Conservation (phyloP, 2,329 filamentous ascomycete genomes). For the Cordyceps farinosa region DNA sequence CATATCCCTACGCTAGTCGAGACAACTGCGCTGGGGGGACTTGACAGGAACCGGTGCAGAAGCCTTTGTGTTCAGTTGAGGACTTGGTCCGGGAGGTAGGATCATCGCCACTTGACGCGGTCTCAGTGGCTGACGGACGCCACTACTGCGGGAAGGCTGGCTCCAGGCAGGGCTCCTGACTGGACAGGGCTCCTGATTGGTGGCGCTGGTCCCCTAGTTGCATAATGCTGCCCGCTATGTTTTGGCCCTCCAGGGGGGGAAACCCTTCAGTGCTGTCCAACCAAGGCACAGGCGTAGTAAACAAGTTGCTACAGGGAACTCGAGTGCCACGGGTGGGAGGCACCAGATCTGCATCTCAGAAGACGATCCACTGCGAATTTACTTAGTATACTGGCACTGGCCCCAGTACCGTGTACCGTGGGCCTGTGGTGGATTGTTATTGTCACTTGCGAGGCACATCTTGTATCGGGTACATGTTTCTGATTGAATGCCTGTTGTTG, state of each 20-base stretch:
- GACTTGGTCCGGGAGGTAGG: too few relatives aligned
- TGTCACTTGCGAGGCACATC: neutral
- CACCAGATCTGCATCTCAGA: conserved; percentile 11
- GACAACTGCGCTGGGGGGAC: neutral
- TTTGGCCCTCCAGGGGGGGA: neutral
- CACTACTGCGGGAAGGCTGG: too few relatives aligned
- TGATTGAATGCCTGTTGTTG: neutral
- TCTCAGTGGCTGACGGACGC: too few relatives aligned
- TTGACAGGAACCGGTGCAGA: neutral
- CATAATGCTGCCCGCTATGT: neutral
- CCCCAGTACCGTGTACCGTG: neutral
- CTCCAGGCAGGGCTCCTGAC: too few relatives aligned
- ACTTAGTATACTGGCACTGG: neutral
- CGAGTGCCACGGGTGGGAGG: neutral
- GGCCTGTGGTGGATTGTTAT: neutral
- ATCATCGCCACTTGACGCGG: too few relatives aligned
- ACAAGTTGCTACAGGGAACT: neutral
- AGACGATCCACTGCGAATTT: conserved; percentile 2
- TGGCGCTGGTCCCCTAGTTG: neutral
- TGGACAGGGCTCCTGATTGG: conserved; percentile 2
- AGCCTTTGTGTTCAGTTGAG: neutral
- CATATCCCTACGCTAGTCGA: neutral
- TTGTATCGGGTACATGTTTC: conserved; percentile 2
- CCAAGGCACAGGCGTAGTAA: neutral
- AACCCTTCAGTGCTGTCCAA: neutral